Evolutionary conservation across 805 yeast genomes (phyloP).

Genomic region (Kluyveromyces aestuarii): DNA sequence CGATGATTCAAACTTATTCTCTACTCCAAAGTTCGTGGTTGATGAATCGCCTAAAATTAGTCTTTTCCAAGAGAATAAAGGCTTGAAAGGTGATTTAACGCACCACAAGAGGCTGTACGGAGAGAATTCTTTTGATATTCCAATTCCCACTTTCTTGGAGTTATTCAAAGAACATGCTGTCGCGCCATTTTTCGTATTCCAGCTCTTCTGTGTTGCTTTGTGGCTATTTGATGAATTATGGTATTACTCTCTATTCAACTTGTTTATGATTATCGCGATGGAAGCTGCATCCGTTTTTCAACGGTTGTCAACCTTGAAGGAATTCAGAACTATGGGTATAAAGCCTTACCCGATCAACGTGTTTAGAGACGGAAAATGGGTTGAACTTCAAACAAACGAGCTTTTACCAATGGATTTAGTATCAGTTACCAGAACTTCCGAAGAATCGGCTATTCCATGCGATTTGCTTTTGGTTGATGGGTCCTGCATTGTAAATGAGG

Average conservation of each 20-base stretch:
- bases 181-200: constrained; percentile 96
- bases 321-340: constrained; percentile 95
- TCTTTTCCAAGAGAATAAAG: constrained; percentile 46
- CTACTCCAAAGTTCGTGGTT: constrained; percentile 70
- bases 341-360: constrained; percentile 79
- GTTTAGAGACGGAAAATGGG: constrained; percentile 65
- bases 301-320: constrained; percentile 88
- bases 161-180: constrained; percentile 95
- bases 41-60: constrained; percentile 50
- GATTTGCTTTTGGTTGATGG: constrained; percentile 83
- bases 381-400: constrained; percentile 55
- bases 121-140: constrained; percentile 83
- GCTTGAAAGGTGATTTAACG: constrained; percentile 47
- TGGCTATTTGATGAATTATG: constrained; percentile 97
- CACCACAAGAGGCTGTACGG: constrained; percentile 58
- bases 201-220: constrained; percentile 86
- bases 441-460: constrained; percentile 90
- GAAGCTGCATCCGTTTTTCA: constrained; percentile 94
- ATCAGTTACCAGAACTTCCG: constrained; percentile 78
- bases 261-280: constrained; percentile 86
- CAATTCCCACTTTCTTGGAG: constrained; percentile 85
- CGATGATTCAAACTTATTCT: constrained; percentile 41
- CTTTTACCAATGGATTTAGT: constrained; percentile 89
- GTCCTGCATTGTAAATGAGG: constrained; percentile 93
- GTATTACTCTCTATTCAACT: constrained; percentile 86